A percentile compares a stretch with the other conserved stretches of the same genome.
Evolutionary conservation across 2,329 filamentous ascomycete genomes (phyloP).

Genomic region (Aureobasidium sp.): DNA sequence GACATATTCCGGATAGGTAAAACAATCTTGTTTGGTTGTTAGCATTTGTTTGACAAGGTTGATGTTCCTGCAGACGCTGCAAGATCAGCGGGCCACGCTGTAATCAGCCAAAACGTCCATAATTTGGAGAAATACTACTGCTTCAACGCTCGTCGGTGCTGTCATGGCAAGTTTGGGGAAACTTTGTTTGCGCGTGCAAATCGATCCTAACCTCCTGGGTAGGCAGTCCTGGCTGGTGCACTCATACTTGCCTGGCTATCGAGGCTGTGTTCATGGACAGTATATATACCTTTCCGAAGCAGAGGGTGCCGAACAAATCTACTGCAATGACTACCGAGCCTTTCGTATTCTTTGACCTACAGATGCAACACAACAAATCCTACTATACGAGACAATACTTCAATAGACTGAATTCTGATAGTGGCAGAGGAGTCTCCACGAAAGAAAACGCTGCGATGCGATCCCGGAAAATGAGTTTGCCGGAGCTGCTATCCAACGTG

Average conservation of each 20-base stretch:
- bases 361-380: background rate
- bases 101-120: background rate
- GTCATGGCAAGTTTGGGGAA: background rate
- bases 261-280: background rate
- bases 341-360: background rate
- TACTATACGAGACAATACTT: background rate
- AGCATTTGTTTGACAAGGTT: background rate
- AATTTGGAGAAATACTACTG: background rate
- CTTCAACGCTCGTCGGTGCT: background rate
- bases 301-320: background rate
- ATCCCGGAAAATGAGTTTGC: background rate
- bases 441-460: background rate
- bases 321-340: background rate
- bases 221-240: background rate
- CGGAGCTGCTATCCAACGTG: too few species aligned
- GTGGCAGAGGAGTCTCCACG: background rate
- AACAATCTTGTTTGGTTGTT: background rate
- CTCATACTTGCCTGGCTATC: too few species aligned
- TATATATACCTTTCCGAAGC: background rate
- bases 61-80: background rate
- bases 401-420: background rate
- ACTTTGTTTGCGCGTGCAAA: background rate
- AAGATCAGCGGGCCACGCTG: background rate
- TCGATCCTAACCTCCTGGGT: background rate
- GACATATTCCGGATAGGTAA: background rate